A percentile compares a stretch with the other conserved stretches of the same genome.
phyloP scores from a whole-genome alignment of 1,284 basidiomycete genomes.

The Leccinum ponderosum region DNA sequence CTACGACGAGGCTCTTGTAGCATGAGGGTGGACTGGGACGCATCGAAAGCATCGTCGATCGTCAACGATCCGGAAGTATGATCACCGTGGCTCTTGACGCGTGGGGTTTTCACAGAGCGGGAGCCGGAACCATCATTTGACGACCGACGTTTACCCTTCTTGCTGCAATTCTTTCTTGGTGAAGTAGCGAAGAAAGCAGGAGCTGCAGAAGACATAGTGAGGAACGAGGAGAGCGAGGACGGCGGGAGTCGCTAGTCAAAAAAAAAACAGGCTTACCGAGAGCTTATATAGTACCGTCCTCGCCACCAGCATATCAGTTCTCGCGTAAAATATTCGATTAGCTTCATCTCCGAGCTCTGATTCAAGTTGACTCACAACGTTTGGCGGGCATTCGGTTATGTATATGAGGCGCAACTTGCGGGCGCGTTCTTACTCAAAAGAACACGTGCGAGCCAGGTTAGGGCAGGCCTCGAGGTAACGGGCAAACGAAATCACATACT shows the following conservation, averaged over 20 bases:
- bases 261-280: too few species aligned
- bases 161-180: background rate
- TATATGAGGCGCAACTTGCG: too few species aligned
- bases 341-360: background rate
- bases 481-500: too few species aligned
- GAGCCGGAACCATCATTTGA: background rate
- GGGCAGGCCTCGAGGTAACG: too few species aligned
- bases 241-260: too few species aligned
- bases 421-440: too few species aligned
- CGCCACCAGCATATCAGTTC: too few species aligned
- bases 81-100: background rate
- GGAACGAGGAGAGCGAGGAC: background rate
- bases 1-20: background rate
- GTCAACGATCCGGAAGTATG: background rate
- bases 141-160: background rate
- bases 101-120: background rate
- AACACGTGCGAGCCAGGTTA: too few species aligned
- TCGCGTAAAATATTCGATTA: too few species aligned
- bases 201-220: background rate
- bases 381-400: too few species aligned
- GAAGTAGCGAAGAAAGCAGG: background rate
- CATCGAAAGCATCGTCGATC: background rate
- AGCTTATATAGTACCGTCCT: background rate
- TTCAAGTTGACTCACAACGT: background rate
- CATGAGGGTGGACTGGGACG: background rate